Percentiles rank a stretch among this genome's conserved stretches.
These are phyloP conservation scores for Cytospora leucostoma DNA, from an alignment of 2,329 filamentous ascomycete genomes.

Conservation along the genomic window DNA sequence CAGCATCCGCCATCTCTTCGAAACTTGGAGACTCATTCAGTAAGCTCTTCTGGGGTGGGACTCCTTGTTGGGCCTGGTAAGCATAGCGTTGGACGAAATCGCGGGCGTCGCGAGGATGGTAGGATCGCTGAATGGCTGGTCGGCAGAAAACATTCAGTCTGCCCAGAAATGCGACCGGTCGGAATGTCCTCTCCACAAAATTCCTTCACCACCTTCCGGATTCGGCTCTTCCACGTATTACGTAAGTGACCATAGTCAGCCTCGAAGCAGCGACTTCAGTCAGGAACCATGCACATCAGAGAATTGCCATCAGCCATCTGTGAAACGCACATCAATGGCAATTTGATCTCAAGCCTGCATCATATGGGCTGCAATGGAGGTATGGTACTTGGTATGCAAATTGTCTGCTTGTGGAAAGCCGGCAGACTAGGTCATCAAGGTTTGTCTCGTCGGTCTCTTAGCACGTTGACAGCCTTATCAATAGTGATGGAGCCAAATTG, in stretches of 20 bases:
- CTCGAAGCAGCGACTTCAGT: neutral
- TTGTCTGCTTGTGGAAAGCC: no score
- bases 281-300: neutral
- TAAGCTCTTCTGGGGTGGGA: neutral
- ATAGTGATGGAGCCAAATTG: no score
- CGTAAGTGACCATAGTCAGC: neutral
- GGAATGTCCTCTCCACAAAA: conserved; percentile 14
- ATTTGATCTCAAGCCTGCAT: neutral
- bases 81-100: conserved; percentile 2
- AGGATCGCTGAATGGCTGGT: conserved; percentile 17
- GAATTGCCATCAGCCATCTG: neutral
- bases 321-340: neutral
- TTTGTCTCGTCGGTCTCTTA: neutral
- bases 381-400: neutral
- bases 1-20: conserved; percentile 28
- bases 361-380: neutral
- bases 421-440: neutral
- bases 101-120: conserved; percentile 19
- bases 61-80: neutral
- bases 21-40: conserved; percentile 24
- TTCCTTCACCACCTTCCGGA: conserved; percentile 19
- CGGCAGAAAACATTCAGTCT: conserved; percentile 23
- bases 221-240: neutral
- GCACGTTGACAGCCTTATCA: no score
- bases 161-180: conserved; percentile 19